Percentiles rank a stretch among this genome's conserved stretches.
phyloP scores from a whole-genome alignment of 768 basidiomycete species.

The Fomitopsis serialis region DNA sequence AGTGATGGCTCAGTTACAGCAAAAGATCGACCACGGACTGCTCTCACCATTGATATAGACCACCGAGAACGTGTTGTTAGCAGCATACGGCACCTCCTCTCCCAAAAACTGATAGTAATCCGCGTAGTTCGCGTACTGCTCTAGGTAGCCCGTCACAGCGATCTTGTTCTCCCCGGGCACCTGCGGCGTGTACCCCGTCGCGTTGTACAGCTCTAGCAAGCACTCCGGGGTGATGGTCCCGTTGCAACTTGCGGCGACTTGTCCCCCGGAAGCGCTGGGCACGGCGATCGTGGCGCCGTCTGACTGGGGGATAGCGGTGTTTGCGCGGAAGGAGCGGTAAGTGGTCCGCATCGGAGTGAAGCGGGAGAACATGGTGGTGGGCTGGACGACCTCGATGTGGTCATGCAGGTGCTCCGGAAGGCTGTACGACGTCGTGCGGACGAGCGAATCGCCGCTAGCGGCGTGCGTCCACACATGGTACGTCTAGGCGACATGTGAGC shows the following conservation, averaged over 20 bases:
- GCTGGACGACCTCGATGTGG: slow-evolving; percentile 55
- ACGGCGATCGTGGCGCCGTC: slow-evolving; percentile 19
- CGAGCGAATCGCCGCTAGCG: slow-evolving; percentile 39
- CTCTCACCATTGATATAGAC: slow-evolving; percentile 48
- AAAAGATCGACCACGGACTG: slow-evolving; percentile 11
- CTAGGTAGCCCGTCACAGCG: slow-evolving; percentile 32
- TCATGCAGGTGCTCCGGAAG: slow-evolving; percentile 46
- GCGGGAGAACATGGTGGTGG: slow-evolving; percentile 58
- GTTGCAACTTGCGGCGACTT: slow-evolving; percentile 28
- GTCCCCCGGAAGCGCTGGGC: slow-evolving; percentile 20
- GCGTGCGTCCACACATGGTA: slow-evolving; percentile 54
- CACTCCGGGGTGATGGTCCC: slow-evolving; percentile 27
- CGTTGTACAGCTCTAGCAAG: slow-evolving; percentile 29
- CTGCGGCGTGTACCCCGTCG: slow-evolving; percentile 19
- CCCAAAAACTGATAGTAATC: slow-evolving; percentile 29
- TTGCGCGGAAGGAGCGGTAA: not conserved
- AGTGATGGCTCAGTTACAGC: slow-evolving; percentile 23
- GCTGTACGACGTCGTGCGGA: slow-evolving; percentile 57
- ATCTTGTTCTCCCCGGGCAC: slow-evolving; percentile 25
- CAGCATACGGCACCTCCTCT: slow-evolving; percentile 25
- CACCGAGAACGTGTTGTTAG: slow-evolving; percentile 44
- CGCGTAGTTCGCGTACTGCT: slow-evolving; percentile 24
- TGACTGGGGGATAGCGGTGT: not conserved
- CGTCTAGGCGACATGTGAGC: slow-evolving; percentile 17
- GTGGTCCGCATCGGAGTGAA: slow-evolving; percentile 47